Conservation (phyloP, 2,329 filamentous ascomycete species). For the Curvularia sp. region DNA sequence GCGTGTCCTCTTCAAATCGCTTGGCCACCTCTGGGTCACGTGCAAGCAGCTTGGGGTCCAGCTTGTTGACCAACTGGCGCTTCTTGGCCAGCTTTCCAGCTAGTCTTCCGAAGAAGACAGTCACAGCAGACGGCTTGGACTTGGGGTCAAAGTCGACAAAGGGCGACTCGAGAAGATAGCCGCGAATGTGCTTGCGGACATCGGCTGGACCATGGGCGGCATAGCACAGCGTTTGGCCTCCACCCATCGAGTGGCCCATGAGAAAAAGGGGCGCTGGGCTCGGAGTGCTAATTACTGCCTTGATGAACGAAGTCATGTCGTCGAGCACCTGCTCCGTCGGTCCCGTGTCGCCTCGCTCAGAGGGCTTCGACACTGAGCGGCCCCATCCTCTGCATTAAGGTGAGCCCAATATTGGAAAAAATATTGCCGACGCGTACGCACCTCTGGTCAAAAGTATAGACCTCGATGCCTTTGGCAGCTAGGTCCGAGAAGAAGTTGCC, state of each 20-base stretch:
- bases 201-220: conserved; percentile 56
- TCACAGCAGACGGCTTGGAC: conserved; percentile 68
- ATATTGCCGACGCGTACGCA: conserved; percentile 35
- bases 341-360: conserved; percentile 75
- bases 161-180: conserved; percentile 78
- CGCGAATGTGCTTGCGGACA: conserved; percentile 67
- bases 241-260: conserved; percentile 91
- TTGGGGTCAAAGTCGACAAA: conserved; percentile 75
- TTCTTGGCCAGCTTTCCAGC: conserved; percentile 72
- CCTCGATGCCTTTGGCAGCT: conserved; percentile 73
- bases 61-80: conserved; percentile 69
- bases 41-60: conserved; percentile 69
- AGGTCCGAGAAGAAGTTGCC: conserved; percentile 75
- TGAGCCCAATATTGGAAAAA: conserved; percentile 7
- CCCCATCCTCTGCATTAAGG: conserved; percentile 75
- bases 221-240: conserved; percentile 74
- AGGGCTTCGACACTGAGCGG: conserved; percentile 66
- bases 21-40: conserved; percentile 70
- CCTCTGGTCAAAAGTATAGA: conserved; percentile 80
- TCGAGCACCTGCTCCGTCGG: conserved; percentile 74
- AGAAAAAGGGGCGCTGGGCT: conserved; percentile 72
- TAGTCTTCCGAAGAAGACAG: conserved; percentile 70
- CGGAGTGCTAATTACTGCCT: conserved; percentile 65
- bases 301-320: conserved; percentile 80
- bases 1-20: conserved; percentile 67